Base-by-base conservation (phyloP, 257 asterid species). In the Gentiana macrophylla region DNA sequence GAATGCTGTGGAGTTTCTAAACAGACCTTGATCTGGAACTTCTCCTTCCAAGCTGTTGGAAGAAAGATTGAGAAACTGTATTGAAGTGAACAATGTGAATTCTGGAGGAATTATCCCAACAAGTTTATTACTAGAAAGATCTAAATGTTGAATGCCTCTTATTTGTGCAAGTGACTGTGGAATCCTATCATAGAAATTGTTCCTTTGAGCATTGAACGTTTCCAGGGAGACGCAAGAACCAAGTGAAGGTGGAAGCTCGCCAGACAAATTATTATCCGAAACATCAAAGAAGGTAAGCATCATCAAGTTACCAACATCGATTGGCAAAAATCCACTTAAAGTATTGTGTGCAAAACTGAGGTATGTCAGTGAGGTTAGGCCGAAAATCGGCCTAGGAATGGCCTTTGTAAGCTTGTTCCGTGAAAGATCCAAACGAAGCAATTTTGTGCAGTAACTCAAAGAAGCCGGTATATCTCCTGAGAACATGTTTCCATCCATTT, bases 61-160 rank as follows among this genome's bases (percentile, higher is more conserved):
- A 15, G 24, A 15, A 15, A 15, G 24, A 15, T 15, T 15, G 24
- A 15, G 24, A 15, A 15, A 15, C 24, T 15, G 24, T 15, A 15
- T 15, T 15, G 62, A 36, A 3, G 43, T 10, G 4, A 57, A 6
- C 4, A 24, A 43, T 36, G 49, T 33, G 4, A 57, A 6, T 34
- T 33, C 5, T 1, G 4, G 11, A 15, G 62, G 61, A 41, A 57
- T 24, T 44, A 3, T 1, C 6, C 52, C 61, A 37, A 50, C 38
- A 37, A 56, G 12, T 3, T 24, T 43, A n/a, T 56, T 56, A 12
- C 49, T 57, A 10, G 61, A 57, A 57, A 57, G 52, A 15, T 57
- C 61, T 1, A 57, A 1, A 8, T 10, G 5, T 24, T 57, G 6
- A 0, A 57, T 32, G 10, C 52, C 32, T 32, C 3, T 24, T 32